Evolutionary conservation across 192 early-diverging fungal genomes (phyloP), one percentile per base, ranked within the genome.

Genomic region (Dispira parvispora): DNA sequence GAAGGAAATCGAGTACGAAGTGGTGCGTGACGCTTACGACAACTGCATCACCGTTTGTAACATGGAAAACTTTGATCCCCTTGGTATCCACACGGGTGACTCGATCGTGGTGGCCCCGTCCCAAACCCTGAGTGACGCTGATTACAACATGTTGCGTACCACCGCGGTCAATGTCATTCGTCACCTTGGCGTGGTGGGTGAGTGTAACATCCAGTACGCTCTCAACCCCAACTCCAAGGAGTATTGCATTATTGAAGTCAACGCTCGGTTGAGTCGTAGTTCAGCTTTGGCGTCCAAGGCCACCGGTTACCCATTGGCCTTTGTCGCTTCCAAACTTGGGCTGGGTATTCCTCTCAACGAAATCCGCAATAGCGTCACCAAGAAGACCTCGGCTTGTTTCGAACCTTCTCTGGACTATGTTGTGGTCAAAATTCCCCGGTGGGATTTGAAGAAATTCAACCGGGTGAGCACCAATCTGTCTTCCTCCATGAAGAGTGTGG

Each of bases 11-110:
- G 96, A 99, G 76, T 99, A 98, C 71, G 95, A 98, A 70, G 93
- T 98, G 43, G 92, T 99, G 27, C 87, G 96, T 65, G 96, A 99
- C 73, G 84, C 89, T 53, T 81, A 84, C 54, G 84, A 99, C 75
- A 99, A 99, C 78, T 99, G 96, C 73, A 92, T 99, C 61, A 96
- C 96, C 27, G 94, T 98, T 45, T 98, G 96, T 75, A 98, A 98
- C 80, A 98, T 96, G 93, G 93, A 98, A 73, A 98, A 98, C 85
- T 96, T 98, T 80, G 96, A 98, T 66, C 96, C 96, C 25, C 85
- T 98, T 43, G 92, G 96, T 25, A 89, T 91, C 46, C 95, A 98
- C 76, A 98, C 95, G 3, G 95, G 95, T 63, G 95, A 98, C 71
- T 94, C 91, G n/a, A 98, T 98, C 58, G 95, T 98, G 11, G 91